Percentiles rank a stretch among this genome's conserved stretches.
Evolutionary conservation across 257 asterid genomes (phyloP).

Genomic region (Nicotiana otophora): DNA sequence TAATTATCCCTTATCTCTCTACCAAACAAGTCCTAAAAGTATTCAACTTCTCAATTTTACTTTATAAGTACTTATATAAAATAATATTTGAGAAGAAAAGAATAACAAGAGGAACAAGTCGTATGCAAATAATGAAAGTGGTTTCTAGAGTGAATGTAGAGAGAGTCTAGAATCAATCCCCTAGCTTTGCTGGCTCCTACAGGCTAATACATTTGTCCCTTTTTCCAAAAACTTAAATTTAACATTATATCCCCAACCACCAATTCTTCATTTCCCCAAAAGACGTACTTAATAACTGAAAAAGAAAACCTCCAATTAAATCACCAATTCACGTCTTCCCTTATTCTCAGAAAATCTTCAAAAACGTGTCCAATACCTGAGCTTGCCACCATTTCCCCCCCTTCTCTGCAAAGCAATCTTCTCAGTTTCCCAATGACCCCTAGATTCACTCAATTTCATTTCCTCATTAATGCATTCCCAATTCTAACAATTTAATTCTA

Average conservation of each 20-base stretch:
- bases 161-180: neutral
- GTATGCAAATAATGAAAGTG: neutral
- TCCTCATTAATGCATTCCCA: conserved; percentile 1
- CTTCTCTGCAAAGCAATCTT: neutral
- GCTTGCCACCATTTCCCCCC: neutral
- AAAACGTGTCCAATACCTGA: neutral
- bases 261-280: neutral
- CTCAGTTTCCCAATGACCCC: neutral
- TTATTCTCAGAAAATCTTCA: neutral
- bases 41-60: too few species aligned
- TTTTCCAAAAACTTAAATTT: neutral
- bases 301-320: neutral
- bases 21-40: too few species aligned
- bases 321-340: neutral
- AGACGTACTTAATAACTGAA: neutral
- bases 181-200: neutral
- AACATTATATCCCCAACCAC: neutral
- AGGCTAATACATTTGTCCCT: neutral
- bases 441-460: neutral
- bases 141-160: neutral
- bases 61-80: too few species aligned
- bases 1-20: too few species aligned
- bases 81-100: neutral
- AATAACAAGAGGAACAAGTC: too few species aligned
- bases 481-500: neutral